These are phyloP conservation scores for Eutypa lata DNA, from an alignment of 2,329 filamentous ascomycete species.

Conservation along the genomic window DNA sequence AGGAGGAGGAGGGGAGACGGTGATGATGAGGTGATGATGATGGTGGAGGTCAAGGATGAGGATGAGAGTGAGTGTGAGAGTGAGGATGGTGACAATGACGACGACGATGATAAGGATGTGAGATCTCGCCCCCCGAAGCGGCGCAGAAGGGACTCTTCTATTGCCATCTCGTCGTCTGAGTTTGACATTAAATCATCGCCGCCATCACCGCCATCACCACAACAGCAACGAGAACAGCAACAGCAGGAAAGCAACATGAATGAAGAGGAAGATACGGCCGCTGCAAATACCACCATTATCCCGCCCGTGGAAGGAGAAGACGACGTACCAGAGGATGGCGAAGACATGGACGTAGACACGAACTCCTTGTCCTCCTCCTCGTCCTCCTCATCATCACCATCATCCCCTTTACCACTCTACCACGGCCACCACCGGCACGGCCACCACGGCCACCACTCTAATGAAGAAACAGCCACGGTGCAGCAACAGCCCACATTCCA, in stretches of 20 bases:
- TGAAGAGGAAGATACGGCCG: neutral
- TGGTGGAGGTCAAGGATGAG: neutral
- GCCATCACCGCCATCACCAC: neutral
- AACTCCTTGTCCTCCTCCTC: no score
- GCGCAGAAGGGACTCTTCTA: constrained; percentile 29
- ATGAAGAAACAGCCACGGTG: constrained; percentile 2
- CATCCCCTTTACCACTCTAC: no score
- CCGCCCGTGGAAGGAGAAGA: constrained; percentile 1
- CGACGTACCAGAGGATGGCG: constrained; percentile 1
- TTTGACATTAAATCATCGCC: constrained; percentile 6
- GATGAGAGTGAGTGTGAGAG: constrained; percentile 1
- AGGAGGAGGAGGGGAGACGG: neutral
- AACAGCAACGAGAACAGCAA: no score
- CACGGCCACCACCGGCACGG: neutral
- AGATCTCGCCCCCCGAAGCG: constrained; percentile 28
- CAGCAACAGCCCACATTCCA: constrained; percentile 32
- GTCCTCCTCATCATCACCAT: no score
- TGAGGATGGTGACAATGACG: constrained; percentile 1
- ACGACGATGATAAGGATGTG: neutral
- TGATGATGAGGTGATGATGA: constrained; percentile 3
- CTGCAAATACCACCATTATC: neutral
- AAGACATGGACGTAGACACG: neutral
- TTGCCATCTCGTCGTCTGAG: constrained; percentile 8
- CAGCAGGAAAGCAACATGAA: neutral
- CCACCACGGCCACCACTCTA: neutral